Base-by-base conservation (phyloP, 208 protist species). In the Acanthamoeba healyi region DNA sequence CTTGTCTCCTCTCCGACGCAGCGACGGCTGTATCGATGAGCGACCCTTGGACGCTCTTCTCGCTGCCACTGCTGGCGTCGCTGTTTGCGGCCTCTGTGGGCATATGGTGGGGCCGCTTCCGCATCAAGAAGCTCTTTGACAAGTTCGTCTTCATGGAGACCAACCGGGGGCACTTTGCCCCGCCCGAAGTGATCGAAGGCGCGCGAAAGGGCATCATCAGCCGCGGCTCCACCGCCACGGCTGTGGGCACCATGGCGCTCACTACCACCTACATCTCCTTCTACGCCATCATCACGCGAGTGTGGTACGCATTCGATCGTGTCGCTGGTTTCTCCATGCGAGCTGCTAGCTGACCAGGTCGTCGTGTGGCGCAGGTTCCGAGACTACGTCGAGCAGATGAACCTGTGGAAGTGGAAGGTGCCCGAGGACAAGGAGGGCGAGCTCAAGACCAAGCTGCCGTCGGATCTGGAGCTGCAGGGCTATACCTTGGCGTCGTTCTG, bases 231-330 rank as follows among this genome's bases (percentile, higher is more conserved):
- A 65, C 51, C 22, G 34, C 54, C 19, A 70, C 84, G 2, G 84
- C 84, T 24, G 38, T 91, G 1, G 84, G 84, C 84, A 74, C 84
- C 29, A 65, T 91, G 56, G 84, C 84, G 1, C 84, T 91, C 24
- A 91, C 56, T 9, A 91, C 61, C 36, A 91, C 84, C 84, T 91
- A 91, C 32, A 91, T 91, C 54, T 74, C 84, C 61, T 91, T 74
- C 42, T 91, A 91, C 22, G 44, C 84, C 29, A 65, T 91, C 42
- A 14, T 91, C 61, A 72, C 84, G 12, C 9, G 84, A 29, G 29
- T 91, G 3, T 91, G 84, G 84, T 81, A 36, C 32, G 72, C 9
- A n/a, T n/a, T n/a, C n/a, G n/a, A n/a, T n/a, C n/a, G n/a, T n/a
- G n/a, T n/a, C n/a, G n/a, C n/a, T n/a, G n/a, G n/a, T n/a, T n/a